Conservation (phyloP, 208 protist genomes). For the Trypanosoma brucei region DNA sequence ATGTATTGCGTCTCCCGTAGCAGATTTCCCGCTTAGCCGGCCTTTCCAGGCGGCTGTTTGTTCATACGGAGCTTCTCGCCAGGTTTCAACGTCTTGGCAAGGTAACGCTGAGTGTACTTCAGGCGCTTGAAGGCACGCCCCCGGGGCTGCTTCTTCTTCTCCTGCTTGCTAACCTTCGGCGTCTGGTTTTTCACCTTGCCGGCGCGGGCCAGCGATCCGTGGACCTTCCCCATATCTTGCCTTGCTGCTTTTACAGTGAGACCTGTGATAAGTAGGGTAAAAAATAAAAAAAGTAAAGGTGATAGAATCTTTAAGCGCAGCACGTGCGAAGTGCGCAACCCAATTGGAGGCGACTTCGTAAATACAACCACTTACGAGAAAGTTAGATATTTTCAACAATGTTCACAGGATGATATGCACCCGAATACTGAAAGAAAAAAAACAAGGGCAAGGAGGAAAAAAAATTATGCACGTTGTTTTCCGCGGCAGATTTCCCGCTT, state of each 20-base stretch:
- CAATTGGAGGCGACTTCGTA: too few species aligned
- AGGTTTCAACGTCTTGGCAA: constrained; percentile 89
- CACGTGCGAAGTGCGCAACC: too few species aligned
- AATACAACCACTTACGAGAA: too few species aligned
- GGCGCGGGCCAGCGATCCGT: constrained; percentile 94
- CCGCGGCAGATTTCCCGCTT: constrained; percentile 23
- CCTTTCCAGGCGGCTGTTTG: constrained; percentile 89
- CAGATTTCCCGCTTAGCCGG: constrained; percentile 41
- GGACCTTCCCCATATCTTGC: constrained; percentile 22
- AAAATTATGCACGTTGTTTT: constrained; percentile 1
- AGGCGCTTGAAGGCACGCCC: constrained; percentile 96
- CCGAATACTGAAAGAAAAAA: not conserved
- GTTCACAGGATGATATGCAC: too few species aligned
- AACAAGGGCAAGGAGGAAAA: constrained; percentile 9
- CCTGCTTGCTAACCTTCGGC: constrained; percentile 94
- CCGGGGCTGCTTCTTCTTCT: constrained; percentile 93
- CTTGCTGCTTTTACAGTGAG: constrained; percentile 1
- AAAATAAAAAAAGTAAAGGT: constrained; percentile 6
- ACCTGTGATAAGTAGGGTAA: constrained; percentile 1
- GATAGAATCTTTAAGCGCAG: not conserved
- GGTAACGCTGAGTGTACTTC: constrained; percentile 97
- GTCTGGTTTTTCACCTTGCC: constrained; percentile 99
- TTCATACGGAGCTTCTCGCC: constrained; percentile 93
- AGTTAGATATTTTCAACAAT: too few species aligned
- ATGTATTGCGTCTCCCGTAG: not conserved